Evolutionary conservation across 73 alveolate species (phyloP).

Genomic region (Stentor roeselii): DNA sequence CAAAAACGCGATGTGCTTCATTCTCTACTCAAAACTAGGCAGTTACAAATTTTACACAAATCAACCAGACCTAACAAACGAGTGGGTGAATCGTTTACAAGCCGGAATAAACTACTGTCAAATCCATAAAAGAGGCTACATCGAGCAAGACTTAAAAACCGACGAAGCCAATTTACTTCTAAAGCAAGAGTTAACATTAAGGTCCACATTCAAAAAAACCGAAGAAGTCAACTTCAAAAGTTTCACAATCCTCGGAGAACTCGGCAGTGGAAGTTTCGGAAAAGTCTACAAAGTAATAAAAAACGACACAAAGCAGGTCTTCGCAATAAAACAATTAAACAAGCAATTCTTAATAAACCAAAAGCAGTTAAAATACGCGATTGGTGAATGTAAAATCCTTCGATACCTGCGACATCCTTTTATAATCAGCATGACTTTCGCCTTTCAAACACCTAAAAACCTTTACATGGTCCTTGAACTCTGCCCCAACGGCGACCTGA

Average conservation of each 20-base stretch:
- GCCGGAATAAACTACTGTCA: too few relatives aligned
- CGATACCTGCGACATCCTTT: constrained; percentile 78
- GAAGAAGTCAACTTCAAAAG: constrained; percentile 22
- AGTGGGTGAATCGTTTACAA: too few relatives aligned
- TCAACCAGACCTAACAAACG: too few relatives aligned
- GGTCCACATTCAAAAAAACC: too few relatives aligned
- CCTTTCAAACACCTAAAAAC: constrained; percentile 83
- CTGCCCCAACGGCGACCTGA: constrained; percentile 21
- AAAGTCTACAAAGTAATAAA: constrained; percentile 86
- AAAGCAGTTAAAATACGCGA: constrained; percentile 78
- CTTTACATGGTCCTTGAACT: constrained; percentile 84
- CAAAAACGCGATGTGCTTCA: too few relatives aligned
- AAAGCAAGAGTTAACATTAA: too few relatives aligned
- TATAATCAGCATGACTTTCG: constrained; percentile 69
- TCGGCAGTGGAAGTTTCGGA: constrained; percentile 90
- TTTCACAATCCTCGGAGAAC: constrained; percentile 53
- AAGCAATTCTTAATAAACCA: constrained; percentile 69
- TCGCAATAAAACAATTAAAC: constrained; percentile 84
- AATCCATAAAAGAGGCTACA: too few relatives aligned
- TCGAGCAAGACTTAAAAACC: too few relatives aligned
- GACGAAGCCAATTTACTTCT: too few relatives aligned
- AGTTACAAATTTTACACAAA: too few relatives aligned
- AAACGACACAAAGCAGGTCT: constrained; percentile 69
- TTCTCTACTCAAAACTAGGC: too few relatives aligned
- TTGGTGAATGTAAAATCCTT: constrained; percentile 77